phyloP scores from a whole-genome alignment of 176 grass and related monocot genomes.

The Juncus effusus region DNA sequence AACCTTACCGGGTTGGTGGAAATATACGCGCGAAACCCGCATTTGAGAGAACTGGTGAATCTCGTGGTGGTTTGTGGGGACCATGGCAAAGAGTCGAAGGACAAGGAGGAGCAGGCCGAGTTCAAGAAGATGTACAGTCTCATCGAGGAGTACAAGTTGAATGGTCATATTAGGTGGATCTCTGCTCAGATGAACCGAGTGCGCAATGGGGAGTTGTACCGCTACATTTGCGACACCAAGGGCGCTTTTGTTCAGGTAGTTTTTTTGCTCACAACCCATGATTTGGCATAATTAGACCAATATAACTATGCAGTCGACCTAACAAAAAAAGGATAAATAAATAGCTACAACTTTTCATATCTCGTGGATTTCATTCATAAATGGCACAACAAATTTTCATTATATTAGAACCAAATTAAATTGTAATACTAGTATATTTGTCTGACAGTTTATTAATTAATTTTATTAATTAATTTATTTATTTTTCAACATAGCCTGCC shows the following conservation, averaged over 20 bases:
- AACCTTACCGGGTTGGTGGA: constrained; percentile 96
- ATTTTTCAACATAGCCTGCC: constrained; percentile 49
- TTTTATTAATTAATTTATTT: constrained; percentile 6
- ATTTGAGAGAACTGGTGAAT: constrained; percentile 80
- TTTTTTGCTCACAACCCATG: not conserved
- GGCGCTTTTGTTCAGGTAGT: constrained; percentile 92
- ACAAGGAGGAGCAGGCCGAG: constrained; percentile 93
- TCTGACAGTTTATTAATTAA: not conserved
- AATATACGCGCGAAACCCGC: constrained; percentile 66
- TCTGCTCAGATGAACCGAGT: constrained; percentile 99
- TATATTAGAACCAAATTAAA: too few species aligned
- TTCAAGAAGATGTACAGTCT: constrained; percentile 88
- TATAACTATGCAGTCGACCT: too few species aligned
- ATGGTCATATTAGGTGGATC: constrained; percentile 88
- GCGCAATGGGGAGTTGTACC: constrained; percentile 91
- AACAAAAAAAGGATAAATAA: too few species aligned
- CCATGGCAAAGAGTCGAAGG: constrained; percentile 89
- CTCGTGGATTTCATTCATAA: too few species aligned
- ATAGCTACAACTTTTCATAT: too few species aligned
- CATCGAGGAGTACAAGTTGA: constrained; percentile 81
- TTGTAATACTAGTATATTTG: too few species aligned
- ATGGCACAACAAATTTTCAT: too few species aligned
- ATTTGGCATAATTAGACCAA: too few species aligned
- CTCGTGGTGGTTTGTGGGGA: constrained; percentile 93
- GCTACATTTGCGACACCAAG: constrained; percentile 84